Evolutionary conservation across 2,329 filamentous ascomycete species (phyloP), one percentile per base, ranked within the genome.

Genomic region (Aspergillus ochraceoroseus): DNA sequence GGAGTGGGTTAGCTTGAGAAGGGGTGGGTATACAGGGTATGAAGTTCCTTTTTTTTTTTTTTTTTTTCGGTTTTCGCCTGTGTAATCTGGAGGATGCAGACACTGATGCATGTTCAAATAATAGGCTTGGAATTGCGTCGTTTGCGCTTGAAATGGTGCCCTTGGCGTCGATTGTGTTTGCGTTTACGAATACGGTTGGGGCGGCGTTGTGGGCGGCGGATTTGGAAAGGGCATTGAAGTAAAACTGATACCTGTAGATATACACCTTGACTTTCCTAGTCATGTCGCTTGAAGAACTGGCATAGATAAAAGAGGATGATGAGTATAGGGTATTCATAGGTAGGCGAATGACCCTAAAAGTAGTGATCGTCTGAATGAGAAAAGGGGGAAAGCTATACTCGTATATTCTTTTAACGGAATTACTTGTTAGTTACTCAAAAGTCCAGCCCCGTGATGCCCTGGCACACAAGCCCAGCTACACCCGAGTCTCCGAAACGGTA

Each of bases 151-250:
- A 95, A 61, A 83, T 95, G 72, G 68, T 95, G 2, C 90, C 90
- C 0, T 70, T 95, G 46, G 79, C 75, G 5, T 89, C 85, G 4
- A 83, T 95, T 38, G 74, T 90, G 46, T 94, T 95, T 58, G 76
- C 84, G 0, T 95, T 94, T 63, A 95, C 88, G 11, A 95, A 95
- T 63, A 84, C 86, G 1, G 87, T 94, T 43, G 90, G 88, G 5
- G 90, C 89, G 38, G 90, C 90, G 5, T 70, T 96, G n/a, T 95
- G 88, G 88, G 89, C 90, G 27, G 85, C 87, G 12, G 88, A 94
- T 62, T 77, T 94, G 43, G 87, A 94, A 63, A 67, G 64, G 63
- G 60, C 5, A 62, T 68, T 38, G 3, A 36, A 54, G 41, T 61
- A 55, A 26, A 6, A 20, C 9, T 7, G 26, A 6, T 32, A 4